Conservation (phyloP, 2,329 filamentous ascomycete genomes). For the Ophiocordyceps robertsii region DNA sequence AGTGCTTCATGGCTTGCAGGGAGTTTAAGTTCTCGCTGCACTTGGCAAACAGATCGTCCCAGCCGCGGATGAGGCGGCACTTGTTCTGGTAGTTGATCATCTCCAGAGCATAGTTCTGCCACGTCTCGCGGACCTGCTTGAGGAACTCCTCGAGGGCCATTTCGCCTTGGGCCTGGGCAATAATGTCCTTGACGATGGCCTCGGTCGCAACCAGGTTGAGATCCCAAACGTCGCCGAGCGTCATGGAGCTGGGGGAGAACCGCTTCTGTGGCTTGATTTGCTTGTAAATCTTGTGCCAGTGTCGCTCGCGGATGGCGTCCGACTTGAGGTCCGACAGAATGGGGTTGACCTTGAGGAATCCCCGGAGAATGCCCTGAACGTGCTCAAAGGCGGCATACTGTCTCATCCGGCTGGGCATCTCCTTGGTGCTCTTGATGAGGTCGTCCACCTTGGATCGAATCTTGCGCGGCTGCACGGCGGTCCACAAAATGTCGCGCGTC, state of each 20-base stretch:
- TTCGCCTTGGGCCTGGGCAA: slow-evolving; percentile 90
- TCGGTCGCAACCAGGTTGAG: slow-evolving; percentile 83
- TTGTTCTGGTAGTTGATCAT: slow-evolving; percentile 97
- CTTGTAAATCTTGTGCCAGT: slow-evolving; percentile 98
- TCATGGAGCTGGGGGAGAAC: slow-evolving; percentile 89
- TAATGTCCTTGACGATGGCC: slow-evolving; percentile 78
- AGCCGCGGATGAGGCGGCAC: slow-evolving; percentile 89
- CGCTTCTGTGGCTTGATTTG: slow-evolving; percentile 82
- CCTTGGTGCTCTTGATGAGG: slow-evolving; percentile 94
- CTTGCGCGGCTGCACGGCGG: slow-evolving; percentile 87
- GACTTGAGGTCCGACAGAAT: slow-evolving; percentile 86
- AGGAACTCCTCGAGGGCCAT: slow-evolving; percentile 98
- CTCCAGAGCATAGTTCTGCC: slow-evolving; percentile 89
- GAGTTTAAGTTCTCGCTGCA: slow-evolving; percentile 98
- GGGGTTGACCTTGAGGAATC: slow-evolving; percentile 81
- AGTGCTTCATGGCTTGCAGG: slow-evolving; percentile 96
- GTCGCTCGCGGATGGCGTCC: slow-evolving; percentile 87
- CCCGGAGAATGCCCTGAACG: slow-evolving; percentile 79
- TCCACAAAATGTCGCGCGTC: slow-evolving; percentile 85
- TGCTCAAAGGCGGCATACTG: slow-evolving; percentile 99
- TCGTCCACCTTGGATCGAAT: slow-evolving; percentile 79
- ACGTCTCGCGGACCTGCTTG: slow-evolving; percentile 90
- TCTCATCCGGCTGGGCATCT: slow-evolving; percentile 97
- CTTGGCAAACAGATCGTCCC: slow-evolving; percentile 96
- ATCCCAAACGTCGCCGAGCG: slow-evolving; percentile 97